Conservation (phyloP, 495 filamentous ascomycete genomes). For the Elaphomyces granulatus region DNA sequence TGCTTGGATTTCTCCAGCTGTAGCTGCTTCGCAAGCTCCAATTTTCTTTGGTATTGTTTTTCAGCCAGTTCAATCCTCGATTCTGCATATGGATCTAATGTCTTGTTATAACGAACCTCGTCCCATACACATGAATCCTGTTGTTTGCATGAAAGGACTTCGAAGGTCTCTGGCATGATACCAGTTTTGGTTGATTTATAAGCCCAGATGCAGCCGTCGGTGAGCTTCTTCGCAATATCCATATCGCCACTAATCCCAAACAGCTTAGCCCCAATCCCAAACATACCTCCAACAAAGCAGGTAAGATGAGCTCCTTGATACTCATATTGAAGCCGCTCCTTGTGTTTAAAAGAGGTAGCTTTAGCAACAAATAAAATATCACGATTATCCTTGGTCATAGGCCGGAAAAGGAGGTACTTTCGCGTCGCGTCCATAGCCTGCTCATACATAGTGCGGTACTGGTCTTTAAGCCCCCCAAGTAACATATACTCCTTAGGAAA, state of each 20-base stretch:
- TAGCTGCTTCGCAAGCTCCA: slow-evolving; percentile 8
- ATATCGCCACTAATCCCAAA: slow-evolving; percentile 68
- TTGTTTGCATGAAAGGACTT: slow-evolving; percentile 52
- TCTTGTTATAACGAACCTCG: slow-evolving; percentile 46
- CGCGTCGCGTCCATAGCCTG: slow-evolving; percentile 53
- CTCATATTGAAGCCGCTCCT: slow-evolving; percentile 29
- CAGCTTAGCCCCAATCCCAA: slow-evolving; percentile 76
- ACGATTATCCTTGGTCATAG: slow-evolving; percentile 59
- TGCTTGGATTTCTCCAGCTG: not conserved
- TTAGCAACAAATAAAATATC: slow-evolving; percentile 63
- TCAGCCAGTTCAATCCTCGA: slow-evolving; percentile 17
- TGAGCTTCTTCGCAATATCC: slow-evolving; percentile 65
- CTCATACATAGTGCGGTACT: slow-evolving; percentile 74
- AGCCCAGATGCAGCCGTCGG: slow-evolving; percentile 90
- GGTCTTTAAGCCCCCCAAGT: slow-evolving; percentile 65
- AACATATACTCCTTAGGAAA: slow-evolving; percentile 67
- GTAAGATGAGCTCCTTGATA: slow-evolving; percentile 64
- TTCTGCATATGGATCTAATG: slow-evolving; percentile 37
- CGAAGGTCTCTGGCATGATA: slow-evolving; percentile 78
- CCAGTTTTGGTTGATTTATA: slow-evolving; percentile 70
- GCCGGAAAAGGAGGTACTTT: slow-evolving; percentile 67
- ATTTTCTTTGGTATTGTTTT: slow-evolving; percentile 15
- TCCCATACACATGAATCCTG: slow-evolving; percentile 59
- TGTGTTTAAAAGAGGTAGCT: no score
- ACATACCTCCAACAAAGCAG: slow-evolving; percentile 92